A percentile compares a stretch with the other conserved stretches of the same genome.
These are phyloP conservation scores for Miscanthus lutarioriparius DNA, from an alignment of 176 grass and related monocot genomes.

Conservation along the genomic window DNA sequence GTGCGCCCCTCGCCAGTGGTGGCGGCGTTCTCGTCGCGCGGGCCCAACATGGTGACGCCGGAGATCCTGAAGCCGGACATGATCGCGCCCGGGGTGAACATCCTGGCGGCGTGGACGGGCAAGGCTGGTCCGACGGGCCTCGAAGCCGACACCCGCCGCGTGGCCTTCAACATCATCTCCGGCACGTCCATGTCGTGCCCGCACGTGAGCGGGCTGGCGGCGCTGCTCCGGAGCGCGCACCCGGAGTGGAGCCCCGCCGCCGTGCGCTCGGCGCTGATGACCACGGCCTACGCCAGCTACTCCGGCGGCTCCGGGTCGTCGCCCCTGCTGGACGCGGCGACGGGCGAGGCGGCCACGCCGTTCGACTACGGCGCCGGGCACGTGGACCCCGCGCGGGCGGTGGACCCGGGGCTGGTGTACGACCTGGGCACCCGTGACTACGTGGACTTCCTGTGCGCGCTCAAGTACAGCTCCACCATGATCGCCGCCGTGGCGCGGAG, in stretches of 20 bases:
- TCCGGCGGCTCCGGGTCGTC: background rate
- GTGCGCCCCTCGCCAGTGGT: conserved; percentile 66
- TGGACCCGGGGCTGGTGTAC: conserved; percentile 79
- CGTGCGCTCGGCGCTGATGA: conserved; percentile 84
- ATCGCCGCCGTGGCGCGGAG: conserved; percentile 65
- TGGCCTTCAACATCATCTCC: conserved; percentile 82
- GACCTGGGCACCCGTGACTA: conserved; percentile 60
- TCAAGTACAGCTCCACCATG: conserved; percentile 74
- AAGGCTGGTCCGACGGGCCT: conserved; percentile 71
- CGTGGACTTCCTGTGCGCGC: conserved; percentile 83
- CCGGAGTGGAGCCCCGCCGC: conserved; percentile 85
- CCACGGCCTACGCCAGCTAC: conserved; percentile 80
- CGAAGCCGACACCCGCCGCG: conserved; percentile 54
- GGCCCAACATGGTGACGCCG: conserved; percentile 71
- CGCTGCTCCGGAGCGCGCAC: conserved; percentile 58
- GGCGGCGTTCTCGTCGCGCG: conserved; percentile 84
- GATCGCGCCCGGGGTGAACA: conserved; percentile 82
- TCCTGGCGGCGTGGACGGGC: conserved; percentile 83
- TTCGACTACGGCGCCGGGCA: conserved; percentile 87
- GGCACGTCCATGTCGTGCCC: conserved; percentile 96
- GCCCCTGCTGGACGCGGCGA: conserved; percentile 64
- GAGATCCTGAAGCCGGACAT: conserved; percentile 85
- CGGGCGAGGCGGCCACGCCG: conserved; percentile 56
- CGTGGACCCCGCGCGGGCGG: conserved; percentile 58
- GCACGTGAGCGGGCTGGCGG: conserved; percentile 76